Conservation (phyloP, 2,329 filamentous ascomycete species). For the Clarireedia paspali region DNA sequence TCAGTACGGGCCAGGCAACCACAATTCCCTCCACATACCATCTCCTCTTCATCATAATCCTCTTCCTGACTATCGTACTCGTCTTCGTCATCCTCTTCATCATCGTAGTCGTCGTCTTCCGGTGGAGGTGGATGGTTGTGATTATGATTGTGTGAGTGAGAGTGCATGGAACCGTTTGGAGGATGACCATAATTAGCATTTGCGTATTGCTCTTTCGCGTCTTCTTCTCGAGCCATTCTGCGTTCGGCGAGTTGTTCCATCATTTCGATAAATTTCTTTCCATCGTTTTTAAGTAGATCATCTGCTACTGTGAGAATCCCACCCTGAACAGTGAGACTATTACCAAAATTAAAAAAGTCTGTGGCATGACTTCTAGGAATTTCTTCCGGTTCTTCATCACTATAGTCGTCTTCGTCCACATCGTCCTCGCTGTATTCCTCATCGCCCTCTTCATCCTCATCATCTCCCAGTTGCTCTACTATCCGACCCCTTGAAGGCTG, state of each 20-base stretch:
- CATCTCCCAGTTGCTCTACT: conserved; percentile 51
- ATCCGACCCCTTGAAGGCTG: conserved; percentile 71
- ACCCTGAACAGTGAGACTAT: conserved; percentile 92
- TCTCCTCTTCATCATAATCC: conserved; percentile 75
- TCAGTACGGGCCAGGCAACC: conserved; percentile 29
- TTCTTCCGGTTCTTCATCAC: conserved; percentile 56
- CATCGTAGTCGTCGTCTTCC: conserved; percentile 65
- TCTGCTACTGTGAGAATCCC: conserved; percentile 98
- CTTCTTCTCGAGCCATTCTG: conserved; percentile 93
- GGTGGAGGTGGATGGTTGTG: conserved; percentile 66
- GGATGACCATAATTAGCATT: conserved; percentile 50
- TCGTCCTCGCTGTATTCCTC: conserved; percentile 40
- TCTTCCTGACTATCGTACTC: conserved; percentile 56
- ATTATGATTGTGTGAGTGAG: conserved; percentile 26
- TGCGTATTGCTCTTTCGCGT: conserved; percentile 59
- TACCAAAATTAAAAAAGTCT: conserved; percentile 96
- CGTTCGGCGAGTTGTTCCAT: conserved; percentile 99
- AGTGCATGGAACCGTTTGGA: conserved; percentile 46
- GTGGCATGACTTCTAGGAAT: conserved; percentile 59
- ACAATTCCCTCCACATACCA: conserved; percentile 34
- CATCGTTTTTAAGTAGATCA: conserved; percentile 96
- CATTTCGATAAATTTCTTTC: conserved; percentile 99
- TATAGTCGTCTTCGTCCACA: conserved; percentile 59
- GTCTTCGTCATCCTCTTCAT: conserved; percentile 51
- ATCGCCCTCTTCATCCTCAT: conserved; percentile 38